Base-by-base conservation (phyloP, 371 early-diverging fungal genomes). In the Haplosporangium sp. region DNA sequence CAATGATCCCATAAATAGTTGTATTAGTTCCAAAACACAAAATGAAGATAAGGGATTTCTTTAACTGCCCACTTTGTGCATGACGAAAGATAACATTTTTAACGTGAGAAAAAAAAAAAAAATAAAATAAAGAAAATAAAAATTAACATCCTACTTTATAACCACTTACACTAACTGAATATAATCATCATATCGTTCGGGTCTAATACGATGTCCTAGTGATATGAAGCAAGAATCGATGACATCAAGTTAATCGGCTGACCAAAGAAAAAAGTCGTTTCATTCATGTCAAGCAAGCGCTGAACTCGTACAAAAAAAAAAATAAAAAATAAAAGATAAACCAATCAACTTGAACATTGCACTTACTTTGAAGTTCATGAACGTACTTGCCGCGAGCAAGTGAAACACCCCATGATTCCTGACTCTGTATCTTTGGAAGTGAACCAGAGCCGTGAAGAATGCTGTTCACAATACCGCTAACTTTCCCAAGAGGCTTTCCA, bases 351-450 rank as follows among this genome's bases (percentile, higher is more conserved):
- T 37, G 11, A 4, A 57, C 2, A 15, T 35, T 34, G 10, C 1
- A 82, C 87, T 83, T 86, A 94, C 93, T 90, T 69, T 92, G 89
- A 48, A 96, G 75, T 79, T 97, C 94, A 76, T 96, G 96, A 13
- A 96, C 93, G 69, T 93, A 95, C 86, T 96, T 95, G 61, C 96
- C 96, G 39, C 95, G 86, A 7, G 96, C 95, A 63, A 96, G 76
- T 11, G 82, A 81, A 58, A 75, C 76, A 19, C 82, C 82, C 82
- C 61, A 88, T 27, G 82, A 81, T 34, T 81, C 82, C 58, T 81
- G 82, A 34, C 82, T 81, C 40, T 68, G 72, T 1, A 81, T 62
- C 45, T 81, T 81, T 27, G 82, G 72, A 19, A 74, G 66, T n/a
- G 72, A 65, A 20, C 79, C 79, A 0, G 82, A 75, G 13, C 82